Conservation (phyloP, 139 green algal species). For the Spirogloea muscicola region DNA sequence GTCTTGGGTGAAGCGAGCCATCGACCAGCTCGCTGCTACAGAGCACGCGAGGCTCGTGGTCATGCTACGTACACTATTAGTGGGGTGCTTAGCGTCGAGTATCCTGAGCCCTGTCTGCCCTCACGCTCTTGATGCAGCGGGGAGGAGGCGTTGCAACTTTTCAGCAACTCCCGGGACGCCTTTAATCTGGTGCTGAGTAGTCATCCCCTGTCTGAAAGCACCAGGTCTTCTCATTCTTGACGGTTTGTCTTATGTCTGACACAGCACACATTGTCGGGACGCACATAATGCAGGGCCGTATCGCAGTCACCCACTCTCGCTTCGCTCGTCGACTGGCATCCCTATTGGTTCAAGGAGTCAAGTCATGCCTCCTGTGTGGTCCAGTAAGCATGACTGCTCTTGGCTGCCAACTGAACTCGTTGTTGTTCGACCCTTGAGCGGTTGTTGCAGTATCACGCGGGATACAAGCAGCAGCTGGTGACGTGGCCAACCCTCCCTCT, state of each 20-base stretch:
- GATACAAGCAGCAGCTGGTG: constrained; percentile 76
- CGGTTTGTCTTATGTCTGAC: neutral
- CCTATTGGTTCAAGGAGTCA: neutral
- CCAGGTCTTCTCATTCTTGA: neutral
- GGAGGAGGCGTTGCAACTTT: constrained; percentile 9
- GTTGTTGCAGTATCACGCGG: constrained; percentile 80
- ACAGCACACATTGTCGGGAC: neutral
- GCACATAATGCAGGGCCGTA: neutral
- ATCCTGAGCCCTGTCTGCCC: neutral
- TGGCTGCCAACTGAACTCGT: neutral
- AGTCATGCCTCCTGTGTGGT: neutral
- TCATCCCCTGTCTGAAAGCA: neutral
- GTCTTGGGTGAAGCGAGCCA: too few species aligned
- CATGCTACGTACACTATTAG: too few species aligned
- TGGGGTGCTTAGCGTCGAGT: neutral
- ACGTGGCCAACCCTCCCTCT: constrained; percentile 82
- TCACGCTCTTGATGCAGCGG: constrained; percentile 7
- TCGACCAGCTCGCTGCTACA: too few species aligned
- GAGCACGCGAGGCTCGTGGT: too few species aligned
- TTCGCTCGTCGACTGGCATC: neutral
- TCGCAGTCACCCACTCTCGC: neutral
- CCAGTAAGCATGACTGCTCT: neutral
- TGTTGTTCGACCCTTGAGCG: neutral
- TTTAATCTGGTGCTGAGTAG: constrained; percentile 3
- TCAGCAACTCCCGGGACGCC: neutral